Evolutionary conservation across 495 filamentous ascomycete genomes (phyloP), one percentile per base, ranked within the genome.

Genomic region (Hyaloscypha finlandica): DNA sequence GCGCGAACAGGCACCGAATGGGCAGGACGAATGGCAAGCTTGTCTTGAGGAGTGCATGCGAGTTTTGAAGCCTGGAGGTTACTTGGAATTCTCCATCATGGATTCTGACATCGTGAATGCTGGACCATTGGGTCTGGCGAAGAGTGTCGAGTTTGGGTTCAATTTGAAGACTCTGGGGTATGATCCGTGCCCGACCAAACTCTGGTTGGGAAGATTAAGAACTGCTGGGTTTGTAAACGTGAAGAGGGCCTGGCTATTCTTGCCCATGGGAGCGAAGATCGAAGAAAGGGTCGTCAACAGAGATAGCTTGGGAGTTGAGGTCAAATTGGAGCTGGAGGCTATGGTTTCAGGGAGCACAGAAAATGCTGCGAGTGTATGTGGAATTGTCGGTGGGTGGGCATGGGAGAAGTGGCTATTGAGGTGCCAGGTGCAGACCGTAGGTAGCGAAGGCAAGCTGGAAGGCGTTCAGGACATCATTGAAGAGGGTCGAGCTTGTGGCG

Each of bases 371-470:
- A 87, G 83, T 65, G 81, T 97, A 58, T 88, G 92, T 0, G 93
- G 93, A 6, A 73, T 97, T 20, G 86, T 96, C 5, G 95, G 93
- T 14, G 87, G 89, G 31, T 96, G 94, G 92, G 85, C 89, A 70
- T 99, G 94, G 94, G 95, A 98, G 84, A 90, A 91, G 77, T 98
- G 95, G 95, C 84, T 97, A 77, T 74, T 97, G 68, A 68, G 68
- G 52, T 68, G 63, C 51, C 92, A 90, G 77, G 79, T 94, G 72
- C 89, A 94, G 76, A 83, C 88, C 74, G 94, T 97, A 81, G 93
- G 91, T 83, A 81, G 87, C 66, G 78, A 81, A 67, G 82, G 84
- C 14, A 80, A 91, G 45, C 83, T 97, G 66, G 90, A 94, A 66
- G 90, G 89, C 8, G 86, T 97, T 48, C 89, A 89, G 14, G 84